Conservation (phyloP, 495 filamentous ascomycete species). For the Wilcoxina mikolae region DNA sequence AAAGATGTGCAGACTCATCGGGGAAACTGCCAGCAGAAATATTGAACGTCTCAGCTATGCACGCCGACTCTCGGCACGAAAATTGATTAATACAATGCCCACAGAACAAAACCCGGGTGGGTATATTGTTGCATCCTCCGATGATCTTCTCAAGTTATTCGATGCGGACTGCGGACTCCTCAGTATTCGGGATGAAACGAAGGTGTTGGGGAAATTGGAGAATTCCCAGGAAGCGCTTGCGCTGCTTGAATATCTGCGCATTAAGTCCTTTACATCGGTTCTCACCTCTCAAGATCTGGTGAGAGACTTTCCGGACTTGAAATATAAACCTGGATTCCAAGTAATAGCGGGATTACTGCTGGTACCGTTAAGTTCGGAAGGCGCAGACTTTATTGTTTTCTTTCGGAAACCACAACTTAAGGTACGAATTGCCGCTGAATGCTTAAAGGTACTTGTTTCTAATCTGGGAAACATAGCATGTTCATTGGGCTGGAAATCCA, state of each 20-base stretch:
- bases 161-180: conserved; percentile 79
- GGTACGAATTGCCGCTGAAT: not conserved
- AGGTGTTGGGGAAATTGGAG: conserved; percentile 61
- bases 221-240: conserved; percentile 74
- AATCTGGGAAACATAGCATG: conserved; percentile 9
- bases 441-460: not conserved
- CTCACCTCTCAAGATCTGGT: conserved; percentile 61
- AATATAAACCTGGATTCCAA: conserved; percentile 64
- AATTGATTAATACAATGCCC: conserved; percentile 65
- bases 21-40: conserved; percentile 74
- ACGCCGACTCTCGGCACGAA: conserved; percentile 64
- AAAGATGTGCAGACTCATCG: conserved; percentile 86
- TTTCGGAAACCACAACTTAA: conserved; percentile 61
- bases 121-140: conserved; percentile 82
- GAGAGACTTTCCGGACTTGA: conserved; percentile 69
- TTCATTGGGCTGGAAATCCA: conserved; percentile 75
- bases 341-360: conserved; percentile 69
- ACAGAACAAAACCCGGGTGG: conserved; percentile 73
- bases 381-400: conserved; percentile 80
- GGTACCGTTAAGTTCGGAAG: conserved; percentile 64
- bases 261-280: conserved; percentile 63
- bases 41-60: conserved; percentile 82
- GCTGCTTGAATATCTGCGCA: conserved; percentile 69
- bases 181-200: conserved; percentile 75
- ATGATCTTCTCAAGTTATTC: conserved; percentile 73